phyloP scores from a whole-genome alignment of 225 moss, liverwort and hornwort genomes.

The Ulota crispa region DNA sequence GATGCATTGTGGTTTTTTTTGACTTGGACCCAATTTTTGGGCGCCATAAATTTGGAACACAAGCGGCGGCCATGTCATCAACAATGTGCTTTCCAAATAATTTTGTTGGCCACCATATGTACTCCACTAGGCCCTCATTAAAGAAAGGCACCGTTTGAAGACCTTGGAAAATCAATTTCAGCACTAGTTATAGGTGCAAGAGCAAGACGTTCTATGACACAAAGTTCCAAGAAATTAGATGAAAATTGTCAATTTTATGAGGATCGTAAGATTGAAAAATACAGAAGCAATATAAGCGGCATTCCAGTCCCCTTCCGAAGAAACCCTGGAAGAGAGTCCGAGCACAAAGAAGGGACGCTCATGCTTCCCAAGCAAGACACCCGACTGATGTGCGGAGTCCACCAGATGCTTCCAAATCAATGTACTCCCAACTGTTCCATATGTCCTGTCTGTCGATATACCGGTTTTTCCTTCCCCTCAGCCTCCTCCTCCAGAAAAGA shows the following conservation, averaged over 20 bases:
- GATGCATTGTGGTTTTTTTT: too few species aligned
- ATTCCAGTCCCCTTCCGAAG: neutral
- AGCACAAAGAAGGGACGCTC: neutral
- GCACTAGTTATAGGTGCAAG: too few species aligned
- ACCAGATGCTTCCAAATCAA: neutral
- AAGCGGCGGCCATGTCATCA: too few species aligned
- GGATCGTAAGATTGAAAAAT: conserved; percentile 3
- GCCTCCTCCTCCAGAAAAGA: neutral
- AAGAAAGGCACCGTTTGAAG: too few species aligned
- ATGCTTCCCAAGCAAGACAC: neutral
- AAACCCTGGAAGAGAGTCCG: neutral
- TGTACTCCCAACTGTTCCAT: neutral
- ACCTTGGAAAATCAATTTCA: too few species aligned
- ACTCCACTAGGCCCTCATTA: too few species aligned
- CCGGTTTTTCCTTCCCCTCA: neutral
- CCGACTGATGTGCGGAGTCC: neutral
- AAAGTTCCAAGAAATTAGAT: neutral
- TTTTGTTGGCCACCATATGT: too few species aligned
- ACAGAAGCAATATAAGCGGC: neutral
- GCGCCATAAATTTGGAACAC: too few species aligned
- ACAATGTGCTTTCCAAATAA: too few species aligned
- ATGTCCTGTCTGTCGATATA: conserved; percentile 11
- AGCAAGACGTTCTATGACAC: too few species aligned
- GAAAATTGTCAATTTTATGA: neutral
- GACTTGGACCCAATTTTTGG: too few species aligned